Percentiles rank a stretch among this genome's conserved stretches.
These are phyloP conservation scores for Metschnikowia proteae DNA, from an alignment of 805 yeast genomes.

Conservation along the genomic window DNA sequence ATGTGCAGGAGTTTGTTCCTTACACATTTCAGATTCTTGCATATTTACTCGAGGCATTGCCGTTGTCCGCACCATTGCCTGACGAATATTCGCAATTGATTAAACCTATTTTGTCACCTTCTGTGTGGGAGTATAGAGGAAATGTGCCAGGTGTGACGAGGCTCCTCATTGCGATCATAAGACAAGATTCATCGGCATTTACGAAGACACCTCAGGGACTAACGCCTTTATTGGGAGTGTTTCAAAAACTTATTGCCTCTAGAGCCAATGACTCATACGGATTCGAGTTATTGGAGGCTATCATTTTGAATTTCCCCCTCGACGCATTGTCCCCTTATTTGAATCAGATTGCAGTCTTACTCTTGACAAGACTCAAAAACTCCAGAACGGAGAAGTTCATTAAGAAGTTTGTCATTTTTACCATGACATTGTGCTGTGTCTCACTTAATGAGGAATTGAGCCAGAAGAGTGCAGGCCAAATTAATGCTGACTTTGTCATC, in stretches of 20 bases:
- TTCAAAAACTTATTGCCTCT: constrained; percentile 87
- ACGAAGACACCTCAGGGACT: constrained; percentile 36
- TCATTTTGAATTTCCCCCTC: constrained; percentile 56
- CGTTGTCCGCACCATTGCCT: constrained; percentile 52
- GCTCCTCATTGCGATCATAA: constrained; percentile 63
- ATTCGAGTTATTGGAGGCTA: constrained; percentile 74
- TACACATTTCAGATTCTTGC: constrained; percentile 90
- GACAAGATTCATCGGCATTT: constrained; percentile 43
- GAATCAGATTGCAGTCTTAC: constrained; percentile 68
- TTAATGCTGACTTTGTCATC: constrained; percentile 49
- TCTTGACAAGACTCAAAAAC: constrained; percentile 76
- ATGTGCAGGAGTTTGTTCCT: constrained; percentile 91
- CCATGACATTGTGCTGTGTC: constrained; percentile 49
- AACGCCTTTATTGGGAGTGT: constrained; percentile 89
- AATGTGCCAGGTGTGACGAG: constrained; percentile 92
- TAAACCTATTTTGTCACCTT: constrained; percentile 82
- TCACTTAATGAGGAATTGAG: constrained; percentile 22
- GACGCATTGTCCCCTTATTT: constrained; percentile 48
- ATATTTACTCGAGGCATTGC: constrained; percentile 62
- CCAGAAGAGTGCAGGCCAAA: constrained; percentile 33
- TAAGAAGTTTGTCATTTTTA: constrained; percentile 63
- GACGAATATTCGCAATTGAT: constrained; percentile 60
- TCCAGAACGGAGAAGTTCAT: constrained; percentile 80
- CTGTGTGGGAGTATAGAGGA: constrained; percentile 89
- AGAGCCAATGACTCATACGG: constrained; percentile 78